Evolutionary conservation across 345 rosid genomes (phyloP), one percentile per base, ranked within the genome.

Genomic region (Eucalyptus brandiana): DNA sequence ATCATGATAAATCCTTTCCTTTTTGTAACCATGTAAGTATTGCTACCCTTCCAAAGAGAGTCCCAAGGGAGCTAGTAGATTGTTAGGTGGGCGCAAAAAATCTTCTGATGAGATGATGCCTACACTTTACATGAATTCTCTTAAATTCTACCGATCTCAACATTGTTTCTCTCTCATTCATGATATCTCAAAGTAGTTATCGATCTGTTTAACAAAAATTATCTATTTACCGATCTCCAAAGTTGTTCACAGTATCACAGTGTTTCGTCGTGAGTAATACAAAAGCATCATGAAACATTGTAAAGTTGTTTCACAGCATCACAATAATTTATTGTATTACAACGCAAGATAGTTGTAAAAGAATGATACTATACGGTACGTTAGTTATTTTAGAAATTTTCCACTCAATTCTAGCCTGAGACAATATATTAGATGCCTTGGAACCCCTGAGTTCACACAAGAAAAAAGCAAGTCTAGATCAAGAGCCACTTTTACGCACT

Each of bases 331-430:
- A n/a, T 65, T 65, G 21, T n/a, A n/a, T n/a, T 15, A 15, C 17
- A 65, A 7, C 2, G 3, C 21, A 8, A 65, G 40, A 65, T 21
- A n/a, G 6, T 15, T 15, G 3, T n/a, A n/a, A n/a, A 65, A 65
- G 3, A 65, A 65, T 65, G 4, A 16, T 19, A 19, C 0, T 1
- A 8, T 12, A 62, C 0, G 4, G 9, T 62, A 30, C 34, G 1
- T 30, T 62, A 30, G 2, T n/a, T 62, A 13, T 62, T 14, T 62
- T 62, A n/a, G 4, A 32, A 72, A 72, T 34, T 72, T 1, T 2
- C 81, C 23, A 1, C 21, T 18, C 81, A 34, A 72, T 72, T 72
- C 44, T 23, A 19, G 42, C 26, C 4, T 1, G 4, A 76, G 45
- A 19, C 83, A 37, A 76, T 37, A 37, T 37, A 21, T 7, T 76